Percentiles rank a stretch among this genome's conserved stretches.
Evolutionary conservation across 2,329 filamentous ascomycete species (phyloP).

Genomic region (Aspergillus sp.): DNA sequence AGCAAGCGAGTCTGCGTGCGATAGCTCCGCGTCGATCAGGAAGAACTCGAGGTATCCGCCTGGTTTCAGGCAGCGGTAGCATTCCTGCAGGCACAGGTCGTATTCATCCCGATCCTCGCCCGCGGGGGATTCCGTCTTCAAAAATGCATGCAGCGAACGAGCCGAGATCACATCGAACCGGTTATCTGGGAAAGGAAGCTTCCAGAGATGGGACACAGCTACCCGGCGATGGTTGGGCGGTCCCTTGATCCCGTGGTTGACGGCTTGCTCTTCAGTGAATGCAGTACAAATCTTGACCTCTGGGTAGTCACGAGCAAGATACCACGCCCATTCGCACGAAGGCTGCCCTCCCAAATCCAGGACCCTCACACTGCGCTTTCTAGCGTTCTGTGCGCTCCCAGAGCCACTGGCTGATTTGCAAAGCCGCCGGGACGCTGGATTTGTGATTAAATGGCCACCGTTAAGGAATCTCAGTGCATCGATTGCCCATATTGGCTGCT

Average conservation of each 20-base stretch:
- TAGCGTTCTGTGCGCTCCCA: slow-evolving; percentile 17
- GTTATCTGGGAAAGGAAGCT: slow-evolving; percentile 72
- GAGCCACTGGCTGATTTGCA: slow-evolving; percentile 17
- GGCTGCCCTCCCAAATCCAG: slow-evolving; percentile 80
- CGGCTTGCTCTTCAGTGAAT: slow-evolving; percentile 63
- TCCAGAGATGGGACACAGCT: slow-evolving; percentile 64
- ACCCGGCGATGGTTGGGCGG: slow-evolving; percentile 82
- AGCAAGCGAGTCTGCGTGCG: slow-evolving; percentile 69
- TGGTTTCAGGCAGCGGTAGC: slow-evolving; percentile 82
- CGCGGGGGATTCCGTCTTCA: slow-evolving; percentile 58
- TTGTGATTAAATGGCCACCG: slow-evolving; percentile 51
- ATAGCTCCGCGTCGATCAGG: slow-evolving; percentile 80
- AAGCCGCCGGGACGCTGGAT: slow-evolving; percentile 37
- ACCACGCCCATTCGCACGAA: slow-evolving; percentile 92
- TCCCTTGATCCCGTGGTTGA: slow-evolving; percentile 67
- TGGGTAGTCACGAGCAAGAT: slow-evolving; percentile 76
- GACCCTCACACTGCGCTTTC: slow-evolving; percentile 50
- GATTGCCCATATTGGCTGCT: slow-evolving; percentile 52
- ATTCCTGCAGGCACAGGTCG: slow-evolving; percentile 74
- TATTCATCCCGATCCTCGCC: slow-evolving; percentile 73
- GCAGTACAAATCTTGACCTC: slow-evolving; percentile 82
- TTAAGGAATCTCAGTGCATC: slow-evolving; percentile 53
- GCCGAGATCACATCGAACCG: slow-evolving; percentile 90
- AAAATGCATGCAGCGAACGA: slow-evolving; percentile 71
- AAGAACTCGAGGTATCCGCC: slow-evolving; percentile 88